Evolutionary conservation across 2,329 filamentous ascomycete genomes (phyloP), one percentile per base, ranked within the genome.

Genomic region (Talaromyces pinophilus): DNA sequence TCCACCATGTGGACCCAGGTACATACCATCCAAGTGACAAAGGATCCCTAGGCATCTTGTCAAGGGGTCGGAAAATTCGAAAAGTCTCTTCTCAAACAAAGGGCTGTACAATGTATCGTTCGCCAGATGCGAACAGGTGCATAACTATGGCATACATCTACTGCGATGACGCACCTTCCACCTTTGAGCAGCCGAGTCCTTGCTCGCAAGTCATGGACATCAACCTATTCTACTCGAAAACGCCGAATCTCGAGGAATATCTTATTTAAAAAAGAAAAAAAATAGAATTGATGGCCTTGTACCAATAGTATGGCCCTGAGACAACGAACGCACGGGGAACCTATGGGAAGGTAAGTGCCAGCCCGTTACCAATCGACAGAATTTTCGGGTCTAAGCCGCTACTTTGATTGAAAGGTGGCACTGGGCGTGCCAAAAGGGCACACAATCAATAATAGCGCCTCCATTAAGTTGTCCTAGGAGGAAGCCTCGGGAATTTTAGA

Each of bases 1-100:
- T 38, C 66, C 62, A 55, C 57, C 40, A 33, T 66, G 66, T 65
- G 55, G 66, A 67, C 50, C 66, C 59, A 67, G 33, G 57, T 54
- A 63, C 52, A 63, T 38, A 64, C 62, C 62, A 64, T 17, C n/a
- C 17, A 22, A 59, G 33, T n/a, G 42, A 59, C 54, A 44, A 57
- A 59, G 40, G 5, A 42, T 59, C 19, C 52, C 22, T 50, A 33
- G 28, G 19, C 30, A 13, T 40, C 25, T 35, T 59, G 33, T 33
- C 40, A 40, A 64, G 42, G 42, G 25, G 28, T 59, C 13, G 28
- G 52, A 22, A 59, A 55, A 8, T 28, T n/a, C 22, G 38, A 38
- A 46, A 17, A 4, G 28, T 38, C 35, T 28, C 35, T 33, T 40
- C 44, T 60, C 48, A 52, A 33, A 42, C 40, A 62, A 55, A 57